Evolutionary conservation across 768 basidiomycete species (phyloP).

Genomic region (Lactarius trivialis): DNA sequence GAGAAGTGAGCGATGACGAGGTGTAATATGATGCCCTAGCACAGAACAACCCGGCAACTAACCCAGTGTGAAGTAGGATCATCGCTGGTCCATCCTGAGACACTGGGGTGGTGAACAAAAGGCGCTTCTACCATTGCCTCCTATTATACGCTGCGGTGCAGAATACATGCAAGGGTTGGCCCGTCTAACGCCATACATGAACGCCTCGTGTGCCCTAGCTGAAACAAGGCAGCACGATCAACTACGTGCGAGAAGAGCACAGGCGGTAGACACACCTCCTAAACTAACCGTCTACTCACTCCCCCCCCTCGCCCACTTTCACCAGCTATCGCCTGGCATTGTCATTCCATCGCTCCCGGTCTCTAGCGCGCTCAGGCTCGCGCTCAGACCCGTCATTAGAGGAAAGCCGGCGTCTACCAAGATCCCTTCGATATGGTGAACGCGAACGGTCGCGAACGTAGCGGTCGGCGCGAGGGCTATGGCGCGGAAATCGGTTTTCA

Average conservation of each 20-base stretch:
- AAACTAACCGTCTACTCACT: neutral
- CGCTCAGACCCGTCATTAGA: slow-evolving; percentile 28
- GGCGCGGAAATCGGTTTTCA: slow-evolving; percentile 13
- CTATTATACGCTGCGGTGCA: neutral
- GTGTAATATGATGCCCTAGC: neutral
- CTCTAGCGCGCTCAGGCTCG: slow-evolving; percentile 37
- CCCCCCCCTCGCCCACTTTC: neutral
- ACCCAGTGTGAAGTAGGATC: neutral
- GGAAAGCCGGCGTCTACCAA: neutral
- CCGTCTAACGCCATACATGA: neutral
- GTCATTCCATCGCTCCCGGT: slow-evolving; percentile 46
- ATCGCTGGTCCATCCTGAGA: neutral
- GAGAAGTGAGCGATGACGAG: neutral
- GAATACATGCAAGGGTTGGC: neutral
- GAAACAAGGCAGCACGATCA: neutral
- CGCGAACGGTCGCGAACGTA: slow-evolving; percentile 6
- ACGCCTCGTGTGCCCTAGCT: neutral
- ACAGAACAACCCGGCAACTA: neutral
- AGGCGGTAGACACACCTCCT: neutral
- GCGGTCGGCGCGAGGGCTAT: slow-evolving; percentile 20
- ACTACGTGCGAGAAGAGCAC: neutral
- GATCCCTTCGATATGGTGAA: slow-evolving; percentile 26
- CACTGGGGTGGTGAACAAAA: neutral
- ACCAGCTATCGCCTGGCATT: slow-evolving; percentile 21
- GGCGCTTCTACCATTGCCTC: neutral